phyloP scores from a whole-genome alignment of 768 basidiomycete genomes.

The Boletus tylopilopsis region DNA sequence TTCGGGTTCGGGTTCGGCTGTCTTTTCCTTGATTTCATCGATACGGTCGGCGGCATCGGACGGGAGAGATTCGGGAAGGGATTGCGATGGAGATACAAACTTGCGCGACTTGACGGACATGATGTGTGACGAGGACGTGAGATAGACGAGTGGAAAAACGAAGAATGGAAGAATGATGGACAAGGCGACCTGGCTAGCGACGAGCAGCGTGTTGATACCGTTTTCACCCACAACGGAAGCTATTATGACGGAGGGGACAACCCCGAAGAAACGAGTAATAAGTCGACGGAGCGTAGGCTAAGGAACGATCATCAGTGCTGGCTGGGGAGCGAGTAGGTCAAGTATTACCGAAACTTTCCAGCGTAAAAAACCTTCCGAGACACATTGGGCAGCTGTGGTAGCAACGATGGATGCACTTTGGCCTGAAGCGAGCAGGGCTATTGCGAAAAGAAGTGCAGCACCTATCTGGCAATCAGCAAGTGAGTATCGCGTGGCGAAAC shows the following conservation, averaged over 20 bases:
- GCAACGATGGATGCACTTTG: conserved; percentile 90
- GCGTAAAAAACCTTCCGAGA: conserved; percentile 84
- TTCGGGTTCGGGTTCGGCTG: conserved; percentile 22
- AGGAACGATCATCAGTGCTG: conserved; percentile 24
- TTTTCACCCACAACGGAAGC: conserved; percentile 64
- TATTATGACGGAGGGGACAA: conserved; percentile 79
- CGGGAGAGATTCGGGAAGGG: not conserved
- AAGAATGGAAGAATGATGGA: conserved; percentile 84
- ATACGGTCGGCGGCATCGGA: not conserved
- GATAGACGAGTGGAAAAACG: conserved; percentile 73
- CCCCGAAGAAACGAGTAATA: conserved; percentile 74
- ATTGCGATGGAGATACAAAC: not conserved
- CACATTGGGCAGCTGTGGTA: conserved; percentile 86
- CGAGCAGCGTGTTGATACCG: conserved; percentile 78
- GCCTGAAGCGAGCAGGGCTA: conserved; percentile 80
- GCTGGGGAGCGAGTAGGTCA: conserved; percentile 13
- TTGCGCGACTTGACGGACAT: conserved; percentile 54
- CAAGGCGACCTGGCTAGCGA: conserved; percentile 80
- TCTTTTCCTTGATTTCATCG: conserved; percentile 7
- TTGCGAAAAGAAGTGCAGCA: conserved; percentile 82
- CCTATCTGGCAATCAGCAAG: conserved; percentile 37
- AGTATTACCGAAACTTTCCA: conserved; percentile 72
- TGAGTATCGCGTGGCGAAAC: not conserved
- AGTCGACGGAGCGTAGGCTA: conserved; percentile 78
- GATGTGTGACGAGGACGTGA: conserved; percentile 61